These are phyloP conservation scores for Volvox africanus DNA, from an alignment of 139 green algal species.

Conservation along the genomic window DNA sequence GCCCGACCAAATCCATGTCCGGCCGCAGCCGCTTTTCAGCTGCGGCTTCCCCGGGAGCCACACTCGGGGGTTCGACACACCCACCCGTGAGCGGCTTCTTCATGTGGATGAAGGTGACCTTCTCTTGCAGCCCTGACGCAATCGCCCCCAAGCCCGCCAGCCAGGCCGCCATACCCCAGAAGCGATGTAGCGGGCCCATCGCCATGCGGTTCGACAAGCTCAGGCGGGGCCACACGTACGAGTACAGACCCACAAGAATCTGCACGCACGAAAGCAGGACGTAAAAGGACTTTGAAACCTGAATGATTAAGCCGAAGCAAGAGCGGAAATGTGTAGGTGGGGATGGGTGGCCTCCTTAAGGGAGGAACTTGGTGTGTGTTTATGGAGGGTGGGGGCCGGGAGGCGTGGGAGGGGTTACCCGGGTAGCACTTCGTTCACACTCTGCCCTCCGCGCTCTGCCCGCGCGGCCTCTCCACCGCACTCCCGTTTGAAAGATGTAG, in stretches of 20 bases:
- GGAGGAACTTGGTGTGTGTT: not conserved
- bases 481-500: no score
- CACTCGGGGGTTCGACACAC: not conserved
- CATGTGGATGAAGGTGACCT: conserved; percentile 56
- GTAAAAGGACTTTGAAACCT: not conserved
- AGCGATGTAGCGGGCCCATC: conserved; percentile 56
- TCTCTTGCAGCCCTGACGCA: conserved; percentile 58
- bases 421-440: not conserved
- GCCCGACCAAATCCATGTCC: no score
- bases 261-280: not conserved
- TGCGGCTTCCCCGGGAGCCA: no score
- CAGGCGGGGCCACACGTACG: conserved; percentile 51
- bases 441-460: not conserved
- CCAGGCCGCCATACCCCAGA: conserved; percentile 50
- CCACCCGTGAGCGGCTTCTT: conserved; percentile 13
- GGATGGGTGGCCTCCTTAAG: not conserved
- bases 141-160: conserved; percentile 58
- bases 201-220: conserved; percentile 33
- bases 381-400: no score
- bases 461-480: not conserved
- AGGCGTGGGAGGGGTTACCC: not conserved
- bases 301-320: not conserved
- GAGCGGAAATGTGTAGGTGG: not conserved
- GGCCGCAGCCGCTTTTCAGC: no score
- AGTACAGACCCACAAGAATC: conserved; percentile 22